Evolutionary conservation across 352 stramenopile genomes (phyloP).

Genomic region (Pythium sukuiense): DNA sequence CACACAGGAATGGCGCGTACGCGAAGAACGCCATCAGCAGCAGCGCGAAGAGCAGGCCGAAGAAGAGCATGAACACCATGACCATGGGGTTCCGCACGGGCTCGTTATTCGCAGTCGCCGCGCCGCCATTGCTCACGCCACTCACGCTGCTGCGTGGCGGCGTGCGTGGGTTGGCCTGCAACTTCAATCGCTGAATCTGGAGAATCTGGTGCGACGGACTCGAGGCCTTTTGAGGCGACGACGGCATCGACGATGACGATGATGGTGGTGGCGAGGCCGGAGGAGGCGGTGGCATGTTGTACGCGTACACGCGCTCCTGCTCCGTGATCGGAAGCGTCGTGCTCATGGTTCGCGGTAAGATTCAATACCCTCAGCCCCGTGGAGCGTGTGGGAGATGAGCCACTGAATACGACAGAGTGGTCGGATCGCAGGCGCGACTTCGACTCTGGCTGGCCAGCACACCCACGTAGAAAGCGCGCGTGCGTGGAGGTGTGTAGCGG

Average conservation of each 20-base stretch:
- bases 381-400: neutral
- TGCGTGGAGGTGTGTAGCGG: neutral
- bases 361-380: slow-evolving; percentile 1
- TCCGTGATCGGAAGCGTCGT: slow-evolving; percentile 24
- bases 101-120: slow-evolving; percentile 29
- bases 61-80: slow-evolving; percentile 70
- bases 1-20: slow-evolving; percentile 76
- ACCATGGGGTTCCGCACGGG: slow-evolving; percentile 61
- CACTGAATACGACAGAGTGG: too few relatives aligned
- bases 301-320: slow-evolving; percentile 25
- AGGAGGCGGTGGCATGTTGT: slow-evolving; percentile 7
- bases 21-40: slow-evolving; percentile 83
- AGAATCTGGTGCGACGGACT: slow-evolving; percentile 40
- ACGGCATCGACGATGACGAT: neutral
- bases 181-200: slow-evolving; percentile 49
- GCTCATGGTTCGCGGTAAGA: slow-evolving; percentile 18
- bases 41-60: slow-evolving; percentile 57
- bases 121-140: neutral
- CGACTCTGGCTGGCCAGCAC: neutral
- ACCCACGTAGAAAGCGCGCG: neutral
- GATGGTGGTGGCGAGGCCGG: slow-evolving; percentile 7
- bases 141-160: slow-evolving; percentile 7
- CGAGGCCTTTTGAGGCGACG: slow-evolving; percentile 12
- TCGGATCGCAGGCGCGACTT: neutral
- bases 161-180: slow-evolving; percentile 16